phyloP scores from a whole-genome alignment of 768 basidiomycete genomes.

The Ephemerocybe angulata region DNA sequence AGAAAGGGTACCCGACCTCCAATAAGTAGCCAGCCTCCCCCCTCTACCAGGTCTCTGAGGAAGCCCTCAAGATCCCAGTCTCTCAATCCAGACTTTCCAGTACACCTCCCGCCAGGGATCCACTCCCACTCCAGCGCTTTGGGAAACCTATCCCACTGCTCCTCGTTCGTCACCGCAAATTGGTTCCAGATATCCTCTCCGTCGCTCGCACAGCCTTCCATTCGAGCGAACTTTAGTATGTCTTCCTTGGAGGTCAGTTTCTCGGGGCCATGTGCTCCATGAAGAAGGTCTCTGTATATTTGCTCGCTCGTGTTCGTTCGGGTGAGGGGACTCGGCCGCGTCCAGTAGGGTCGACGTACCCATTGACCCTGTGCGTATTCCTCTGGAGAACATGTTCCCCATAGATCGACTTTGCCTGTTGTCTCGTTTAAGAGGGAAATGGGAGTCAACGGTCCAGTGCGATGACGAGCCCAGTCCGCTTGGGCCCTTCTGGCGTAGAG shows the following conservation, averaged over 20 bases:
- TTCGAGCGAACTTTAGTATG: conserved; percentile 48
- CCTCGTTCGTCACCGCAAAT: conserved; percentile 47
- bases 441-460: too few relatives aligned
- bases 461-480: too few relatives aligned
- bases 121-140: conserved; percentile 49
- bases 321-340: conserved; percentile 17
- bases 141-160: conserved; percentile 52
- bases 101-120: conserved; percentile 45
- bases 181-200: conserved; percentile 64
- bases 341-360: conserved; percentile 24
- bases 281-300: too few relatives aligned
- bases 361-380: conserved; percentile 22
- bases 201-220: conserved; percentile 60
- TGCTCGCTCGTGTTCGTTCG: conserved; percentile 8
- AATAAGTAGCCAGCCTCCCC: conserved; percentile 68
- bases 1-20: conserved; percentile 42
- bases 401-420: too few relatives aligned
- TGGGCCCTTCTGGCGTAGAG: too few relatives aligned
- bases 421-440: too few relatives aligned
- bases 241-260: conserved; percentile 39
- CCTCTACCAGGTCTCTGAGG: conserved; percentile 56
- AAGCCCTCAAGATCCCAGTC: conserved; percentile 41
- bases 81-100: conserved; percentile 26
- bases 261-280: not conserved
- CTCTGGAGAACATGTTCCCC: not conserved